Evolutionary conservation across 176 grass and related monocot species (phyloP).

Genomic region (Microstegium vimineum): DNA sequence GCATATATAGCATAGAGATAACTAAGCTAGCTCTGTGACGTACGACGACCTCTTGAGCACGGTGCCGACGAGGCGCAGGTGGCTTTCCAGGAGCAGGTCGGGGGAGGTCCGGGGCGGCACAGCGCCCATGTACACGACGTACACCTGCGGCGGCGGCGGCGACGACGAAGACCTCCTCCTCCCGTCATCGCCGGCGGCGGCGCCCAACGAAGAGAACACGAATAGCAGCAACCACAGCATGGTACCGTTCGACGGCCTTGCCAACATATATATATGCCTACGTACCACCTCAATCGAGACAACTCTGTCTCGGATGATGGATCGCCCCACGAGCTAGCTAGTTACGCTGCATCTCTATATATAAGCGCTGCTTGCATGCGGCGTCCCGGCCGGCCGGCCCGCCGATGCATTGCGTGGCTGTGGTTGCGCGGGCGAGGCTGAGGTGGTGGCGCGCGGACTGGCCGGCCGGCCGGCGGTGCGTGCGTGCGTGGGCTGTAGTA

Average conservation of each 20-base stretch:
- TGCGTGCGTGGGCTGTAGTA: neutral
- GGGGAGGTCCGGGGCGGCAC: constrained; percentile 37
- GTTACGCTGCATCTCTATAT: neutral
- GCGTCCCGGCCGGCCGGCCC: too few relatives aligned
- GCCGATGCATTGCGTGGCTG: neutral
- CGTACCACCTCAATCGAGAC: neutral
- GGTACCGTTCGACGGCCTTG: neutral
- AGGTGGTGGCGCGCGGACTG: too few relatives aligned
- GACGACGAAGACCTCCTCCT: too few relatives aligned
- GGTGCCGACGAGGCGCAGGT: constrained; percentile 56
- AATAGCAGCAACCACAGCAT: constrained; percentile 12
- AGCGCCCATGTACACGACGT: constrained; percentile 89
- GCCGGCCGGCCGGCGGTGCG: neutral
- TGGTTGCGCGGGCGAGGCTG: neutral
- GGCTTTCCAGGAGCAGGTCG: constrained; percentile 37
- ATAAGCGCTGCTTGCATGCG: too few relatives aligned
- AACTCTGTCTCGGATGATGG: neutral
- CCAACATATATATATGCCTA: neutral
- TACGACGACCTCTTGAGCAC: constrained; percentile 48
- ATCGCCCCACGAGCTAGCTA: neutral
- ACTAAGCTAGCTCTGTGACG: neutral
- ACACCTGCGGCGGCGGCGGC: constrained; percentile 23
- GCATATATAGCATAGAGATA: neutral
- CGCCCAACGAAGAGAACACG: neutral
- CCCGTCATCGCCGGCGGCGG: neutral